A percentile compares a stretch with the other conserved stretches of the same genome.
These are phyloP conservation scores for Pythium sp. DNA, from an alignment of 352 stramenopile species.

Conservation along the genomic window DNA sequence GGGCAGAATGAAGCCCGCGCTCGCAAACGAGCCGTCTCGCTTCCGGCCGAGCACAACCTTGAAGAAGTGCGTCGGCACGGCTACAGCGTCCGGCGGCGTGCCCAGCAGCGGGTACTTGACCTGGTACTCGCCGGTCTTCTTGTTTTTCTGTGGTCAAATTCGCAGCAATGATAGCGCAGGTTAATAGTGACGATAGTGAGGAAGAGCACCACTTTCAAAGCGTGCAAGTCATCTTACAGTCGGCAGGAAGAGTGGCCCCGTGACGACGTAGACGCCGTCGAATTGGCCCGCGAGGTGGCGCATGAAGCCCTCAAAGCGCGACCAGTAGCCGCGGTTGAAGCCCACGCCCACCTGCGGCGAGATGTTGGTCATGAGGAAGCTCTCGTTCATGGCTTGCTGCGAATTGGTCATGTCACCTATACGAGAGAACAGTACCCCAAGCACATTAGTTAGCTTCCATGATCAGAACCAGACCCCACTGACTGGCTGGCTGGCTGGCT, in stretches of 20 bases:
- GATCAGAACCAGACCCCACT: too few relatives aligned
- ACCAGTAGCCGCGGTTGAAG: slow-evolving; percentile 90
- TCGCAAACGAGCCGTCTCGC: slow-evolving; percentile 60
- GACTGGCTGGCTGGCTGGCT: background rate
- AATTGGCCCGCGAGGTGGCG: slow-evolving; percentile 77
- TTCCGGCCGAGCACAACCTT: slow-evolving; percentile 89
- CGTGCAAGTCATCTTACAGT: slow-evolving; percentile 31
- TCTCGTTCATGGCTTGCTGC: slow-evolving; percentile 88
- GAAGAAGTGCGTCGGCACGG: slow-evolving; percentile 96
- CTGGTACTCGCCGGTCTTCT: slow-evolving; percentile 57
- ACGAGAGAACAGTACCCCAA: background rate
- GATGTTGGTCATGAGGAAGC: slow-evolving; percentile 95
- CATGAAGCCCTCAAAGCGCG: slow-evolving; percentile 83
- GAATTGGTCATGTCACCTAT: slow-evolving; percentile 85
- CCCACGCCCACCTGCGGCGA: slow-evolving; percentile 88
- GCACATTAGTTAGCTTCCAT: background rate
- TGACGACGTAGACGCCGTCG: slow-evolving; percentile 88
- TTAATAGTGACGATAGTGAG: background rate
- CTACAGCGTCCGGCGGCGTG: slow-evolving; percentile 80
- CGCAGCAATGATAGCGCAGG: background rate
- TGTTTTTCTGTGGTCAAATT: slow-evolving; percentile 48
- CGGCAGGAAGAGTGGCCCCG: slow-evolving; percentile 92
- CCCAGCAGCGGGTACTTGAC: slow-evolving; percentile 82
- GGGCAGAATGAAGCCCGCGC: slow-evolving; percentile 92
- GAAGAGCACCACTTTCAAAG: background rate